Percentiles rank a stretch among this genome's conserved stretches.
These are phyloP conservation scores for Coemansia sp. DNA, from an alignment of 192 early-diverging fungal genomes.

Conservation along the genomic window DNA sequence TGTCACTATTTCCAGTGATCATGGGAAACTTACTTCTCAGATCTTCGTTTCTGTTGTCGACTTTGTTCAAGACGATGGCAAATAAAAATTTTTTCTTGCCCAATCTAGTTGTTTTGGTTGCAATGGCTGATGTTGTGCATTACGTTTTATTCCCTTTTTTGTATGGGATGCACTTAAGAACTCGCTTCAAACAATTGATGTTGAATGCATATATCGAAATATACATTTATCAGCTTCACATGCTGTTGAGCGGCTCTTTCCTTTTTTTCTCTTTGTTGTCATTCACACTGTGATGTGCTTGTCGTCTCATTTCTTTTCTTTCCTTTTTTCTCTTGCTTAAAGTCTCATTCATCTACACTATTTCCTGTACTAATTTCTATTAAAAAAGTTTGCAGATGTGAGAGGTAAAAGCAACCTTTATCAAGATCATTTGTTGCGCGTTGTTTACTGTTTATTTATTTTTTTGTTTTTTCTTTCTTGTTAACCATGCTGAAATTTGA, in stretches of 20 bases:
- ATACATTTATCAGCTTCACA: background rate
- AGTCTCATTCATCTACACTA: conserved; percentile 3
- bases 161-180: background rate
- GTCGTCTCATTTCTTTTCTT: background rate
- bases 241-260: conserved; percentile 3
- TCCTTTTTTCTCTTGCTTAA: background rate
- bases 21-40: background rate
- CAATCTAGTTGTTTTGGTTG: background rate
- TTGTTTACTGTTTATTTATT: background rate
- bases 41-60: background rate
- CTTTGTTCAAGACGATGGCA: no score
- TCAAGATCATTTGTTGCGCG: background rate
- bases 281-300: background rate
- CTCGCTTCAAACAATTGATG: background rate
- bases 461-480: background rate
- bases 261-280: background rate
- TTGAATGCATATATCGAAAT: conserved; percentile 5
- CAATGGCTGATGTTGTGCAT: conserved; percentile 6
- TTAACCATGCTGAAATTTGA: background rate
- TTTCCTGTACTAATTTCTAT: background rate
- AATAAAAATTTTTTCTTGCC: background rate
- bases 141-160: conserved; percentile 6
- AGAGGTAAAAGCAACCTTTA: background rate
- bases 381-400: background rate
- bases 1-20: background rate